Conservation (phyloP, 306 rosid genomes). For the Begonia loranthoides region DNA sequence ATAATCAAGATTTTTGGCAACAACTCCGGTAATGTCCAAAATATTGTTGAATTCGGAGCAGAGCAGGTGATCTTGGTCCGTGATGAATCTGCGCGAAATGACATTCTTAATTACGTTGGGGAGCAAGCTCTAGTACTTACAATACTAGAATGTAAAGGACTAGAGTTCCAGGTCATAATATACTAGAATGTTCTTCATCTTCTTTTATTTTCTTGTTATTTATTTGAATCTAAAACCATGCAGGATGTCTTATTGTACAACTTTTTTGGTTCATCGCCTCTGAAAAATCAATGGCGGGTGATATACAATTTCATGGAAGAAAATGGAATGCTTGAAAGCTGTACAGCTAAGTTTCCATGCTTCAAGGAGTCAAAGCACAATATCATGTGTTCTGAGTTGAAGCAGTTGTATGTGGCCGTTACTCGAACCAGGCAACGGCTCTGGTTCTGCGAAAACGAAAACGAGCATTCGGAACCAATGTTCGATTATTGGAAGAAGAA, state of each 20-base stretch:
- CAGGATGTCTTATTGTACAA: constrained; percentile 68
- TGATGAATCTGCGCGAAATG: constrained; percentile 38
- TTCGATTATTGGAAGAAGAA: constrained; percentile 62
- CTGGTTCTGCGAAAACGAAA: constrained; percentile 54
- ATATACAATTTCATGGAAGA: constrained; percentile 52
- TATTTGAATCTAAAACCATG: background rate
- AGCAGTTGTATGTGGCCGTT: constrained; percentile 61
- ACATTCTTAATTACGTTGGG: constrained; percentile 32
- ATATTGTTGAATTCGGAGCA: constrained; percentile 66
- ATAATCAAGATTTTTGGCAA: constrained; percentile 57
- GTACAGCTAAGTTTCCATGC: constrained; percentile 12
- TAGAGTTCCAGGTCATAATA: constrained; percentile 59
- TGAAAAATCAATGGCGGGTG: constrained; percentile 58
- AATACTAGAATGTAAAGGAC: constrained; percentile 73
- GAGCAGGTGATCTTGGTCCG: constrained; percentile 80
- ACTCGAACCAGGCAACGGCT: constrained; percentile 67
- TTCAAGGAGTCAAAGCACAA: constrained; percentile 49
- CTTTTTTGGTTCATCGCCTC: constrained; percentile 55
- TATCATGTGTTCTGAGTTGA: constrained; percentile 57
- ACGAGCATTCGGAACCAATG: constrained; percentile 31
- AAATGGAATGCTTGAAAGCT: constrained; percentile 32
- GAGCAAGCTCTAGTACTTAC: constrained; percentile 73
- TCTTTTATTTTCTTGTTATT: background rate
- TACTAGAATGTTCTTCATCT: background rate
- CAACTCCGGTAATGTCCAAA: constrained; percentile 14